Evolutionary conservation across 2,329 filamentous ascomycete species (phyloP), one percentile per base, ranked within the genome.

Genomic region (Phyllosticta capitalensis): DNA sequence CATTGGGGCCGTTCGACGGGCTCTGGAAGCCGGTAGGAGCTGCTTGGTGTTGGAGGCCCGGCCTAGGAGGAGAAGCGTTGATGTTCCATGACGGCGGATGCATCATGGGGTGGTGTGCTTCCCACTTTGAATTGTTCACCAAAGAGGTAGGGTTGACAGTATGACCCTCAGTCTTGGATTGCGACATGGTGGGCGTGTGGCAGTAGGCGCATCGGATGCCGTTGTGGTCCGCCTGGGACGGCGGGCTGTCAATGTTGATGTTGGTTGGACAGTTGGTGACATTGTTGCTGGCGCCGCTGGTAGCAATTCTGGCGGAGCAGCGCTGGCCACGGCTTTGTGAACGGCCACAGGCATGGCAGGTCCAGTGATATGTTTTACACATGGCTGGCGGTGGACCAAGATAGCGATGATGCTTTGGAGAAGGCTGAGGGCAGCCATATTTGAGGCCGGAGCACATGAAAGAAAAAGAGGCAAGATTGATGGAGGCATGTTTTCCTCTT

Each of bases 361-460:
- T 22, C 50, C 56, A 58, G 21, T 22, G 50, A 50, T 58, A 58
- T 6, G 51, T 53, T 21, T 28, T 58, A 28, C 50, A 58, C 50
- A 58, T 58, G 28, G 50, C 26, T 26, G 12, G 7, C 21, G 2
- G 38, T 26, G 6, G 19, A 33, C 9, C 5, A 10, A 19, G 50
- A 22, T 19, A 22, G n/a, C 26, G 50, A 24, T 45, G 50, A 22
- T n/a, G 14, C 5, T 24, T 10, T 17, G 21, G 20, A 50, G 26
- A 10, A 51, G 48, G 12, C 17, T 20, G 26, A 19, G 12, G 9
- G 21, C 17, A 2, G 17, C 30, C 33, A 53, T 53, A 48, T 53
- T 50, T 53, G 50, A 33, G 22, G 26, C 20, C 30, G 6, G 12
- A 14, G 2, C 5, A 17, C n/a, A 10, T 33, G 24, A 28, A 55